Evolutionary conservation across 2,329 filamentous ascomycete species (phyloP), one percentile per base, ranked within the genome.

Genomic region (Colletotrichum plurivorum): DNA sequence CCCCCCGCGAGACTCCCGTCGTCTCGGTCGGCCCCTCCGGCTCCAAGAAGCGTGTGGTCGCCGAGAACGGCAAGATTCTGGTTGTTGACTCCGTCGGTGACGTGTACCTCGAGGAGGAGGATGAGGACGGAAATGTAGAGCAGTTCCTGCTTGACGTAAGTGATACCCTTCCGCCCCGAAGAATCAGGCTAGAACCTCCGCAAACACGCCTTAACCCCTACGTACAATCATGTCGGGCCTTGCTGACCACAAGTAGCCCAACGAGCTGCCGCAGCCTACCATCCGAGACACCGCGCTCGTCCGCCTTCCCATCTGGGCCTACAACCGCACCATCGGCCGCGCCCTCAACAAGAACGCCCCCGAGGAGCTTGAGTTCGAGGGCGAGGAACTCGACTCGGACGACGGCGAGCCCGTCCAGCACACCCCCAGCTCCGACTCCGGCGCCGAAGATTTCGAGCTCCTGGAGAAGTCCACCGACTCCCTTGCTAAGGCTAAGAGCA

Each of bases 51-150:
- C 88, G 94, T 43, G 94, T 98, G 16, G 89, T 95, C 27, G 95
- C 95, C 2, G 93, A 97, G 84, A 99, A 99, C 75, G 96, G 96
- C 73, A 99, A 98, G 84, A 87, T 97, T 1, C 85, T 99, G 45
- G 92, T 99, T 64, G 96, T 99, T 4, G 95, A 99, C 81, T 94
- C 93, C 0, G 85, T 92, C 10, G 96, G 96, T 31, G 94, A 98
- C 75, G 96, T 99, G 13, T 99, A 94, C 77, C 85, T 99, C n/a
- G 95, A 98, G 81, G 93, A 97, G 77, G 88, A 94, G 75, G 94
- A 94, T 59, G 94, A 95, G 73, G 94, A 98, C 25, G 96, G 96
- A 61, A 90, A 93, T 63, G 88, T 90, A 39, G 89, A 93, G 73
- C 94, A 98, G 78, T 97, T 92, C 77, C 84, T 98, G 72, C 90